Percentiles rank a stretch among this genome's conserved stretches.
phyloP scores from a whole-genome alignment of 225 moss, liverwort and hornwort species.

The Bryoerythrophyllum caledonicum region DNA sequence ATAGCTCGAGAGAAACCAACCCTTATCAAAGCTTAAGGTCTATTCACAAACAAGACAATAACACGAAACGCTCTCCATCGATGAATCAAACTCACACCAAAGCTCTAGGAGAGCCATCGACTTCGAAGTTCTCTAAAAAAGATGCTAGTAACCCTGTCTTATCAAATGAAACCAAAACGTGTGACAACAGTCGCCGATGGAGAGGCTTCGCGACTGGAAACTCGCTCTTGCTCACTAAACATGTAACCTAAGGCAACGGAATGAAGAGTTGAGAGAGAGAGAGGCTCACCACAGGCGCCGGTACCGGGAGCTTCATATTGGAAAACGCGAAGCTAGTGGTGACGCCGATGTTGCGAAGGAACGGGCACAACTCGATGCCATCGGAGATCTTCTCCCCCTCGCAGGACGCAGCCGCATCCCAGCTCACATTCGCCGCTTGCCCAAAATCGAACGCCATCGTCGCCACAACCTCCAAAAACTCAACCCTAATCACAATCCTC shows the following conservation, averaged over 20 bases:
- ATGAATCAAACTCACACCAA: no score
- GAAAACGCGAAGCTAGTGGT: slow-evolving; percentile 42
- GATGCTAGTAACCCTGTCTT: not conserved
- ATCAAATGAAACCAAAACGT: not conserved
- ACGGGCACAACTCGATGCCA: slow-evolving; percentile 57
- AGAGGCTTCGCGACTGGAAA: not conserved
- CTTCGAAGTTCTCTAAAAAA: not conserved
- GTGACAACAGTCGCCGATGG: not conserved
- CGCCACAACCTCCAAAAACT: not conserved
- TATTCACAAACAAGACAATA: no score
- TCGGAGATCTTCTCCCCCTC: slow-evolving; percentile 51
- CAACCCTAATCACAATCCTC: not conserved
- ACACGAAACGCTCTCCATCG: not conserved
- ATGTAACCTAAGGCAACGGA: not conserved
- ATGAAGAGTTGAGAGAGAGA: not conserved
- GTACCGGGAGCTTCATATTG: slow-evolving; percentile 36
- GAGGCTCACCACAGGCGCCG: slow-evolving; percentile 47
- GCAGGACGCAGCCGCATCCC: slow-evolving; percentile 41
- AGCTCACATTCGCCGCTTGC: slow-evolving; percentile 18
- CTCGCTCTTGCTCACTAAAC: not conserved
- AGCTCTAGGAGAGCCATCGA: not conserved
- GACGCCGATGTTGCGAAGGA: slow-evolving; percentile 50
- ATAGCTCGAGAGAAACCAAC: not conserved
- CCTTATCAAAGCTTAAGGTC: not conserved
- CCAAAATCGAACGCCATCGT: slow-evolving; percentile 43